Evolutionary conservation across 2,329 filamentous ascomycete species (phyloP), one percentile per base, ranked within the genome.

Genomic region (Colletotrichum euphorbiae): DNA sequence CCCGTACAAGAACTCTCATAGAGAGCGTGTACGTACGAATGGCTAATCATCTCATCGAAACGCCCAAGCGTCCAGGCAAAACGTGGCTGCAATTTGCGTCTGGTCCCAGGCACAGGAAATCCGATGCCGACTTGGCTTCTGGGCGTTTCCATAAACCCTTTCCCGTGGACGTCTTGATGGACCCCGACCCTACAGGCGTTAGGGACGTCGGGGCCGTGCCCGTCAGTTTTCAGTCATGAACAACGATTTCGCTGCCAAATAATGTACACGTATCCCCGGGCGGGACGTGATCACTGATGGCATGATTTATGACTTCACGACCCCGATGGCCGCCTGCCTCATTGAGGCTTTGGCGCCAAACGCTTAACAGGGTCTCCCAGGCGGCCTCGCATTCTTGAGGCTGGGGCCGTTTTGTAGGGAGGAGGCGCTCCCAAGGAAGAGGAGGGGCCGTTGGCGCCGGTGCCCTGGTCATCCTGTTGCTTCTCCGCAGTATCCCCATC

Each of bases 51-150:
- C 59, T 55, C 43, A n/a, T n/a, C 61, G 61, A 58, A 58, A 40
- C 43, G n/a, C 43, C 33, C 21, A 33, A 38, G 9, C 15, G 15
- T 17, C n/a, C 56, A 42, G 31, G 42, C 21, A 42, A 28, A 40
- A 56, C 19, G 31, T 46, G 46, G 52, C 60, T 46, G 45, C 11
- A n/a, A 46, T 42, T 52, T 51, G 13, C 24, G 46, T 13, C 17
- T 19, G 58, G 51, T 11, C 21, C 52, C 21, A 46, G 50, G 19
- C 28, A 28, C 58, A 48, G 60, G 51, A 46, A 46, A 9, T 33
- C 21, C 45, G 52, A 12, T 58, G 60, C 60, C 60, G 60, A 64
- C 60, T 67, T 67, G 60, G 52, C 64, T 58, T 24, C 61, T 57
- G 52, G 60, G 45, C 64, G 43, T n/a, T 13, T 43, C 19, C 21